Evolutionary conservation across 352 stramenopile species (phyloP), one percentile per base, ranked within the genome.

Genomic region (Pythium oligandrum): DNA sequence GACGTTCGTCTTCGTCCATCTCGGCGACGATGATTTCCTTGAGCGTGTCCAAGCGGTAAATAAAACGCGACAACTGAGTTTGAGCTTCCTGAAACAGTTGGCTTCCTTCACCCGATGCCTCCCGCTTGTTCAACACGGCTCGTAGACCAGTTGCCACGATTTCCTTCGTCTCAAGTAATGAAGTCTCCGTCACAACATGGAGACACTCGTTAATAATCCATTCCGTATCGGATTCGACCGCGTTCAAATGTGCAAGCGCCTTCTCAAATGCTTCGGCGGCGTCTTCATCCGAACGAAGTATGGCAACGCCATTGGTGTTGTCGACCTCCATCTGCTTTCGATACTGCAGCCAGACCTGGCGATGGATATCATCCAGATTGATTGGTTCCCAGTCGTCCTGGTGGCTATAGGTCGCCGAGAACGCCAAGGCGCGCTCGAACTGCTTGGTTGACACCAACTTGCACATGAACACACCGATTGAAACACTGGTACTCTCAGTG

Each of bases 201-300:
- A 83, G 53, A 44, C 75, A 85, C 50, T 88, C 59, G 6, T 59
- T 39, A n/a, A 75, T 48, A 2, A 83, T 61, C 80, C 80, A 90
- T 12, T 54, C 34, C 31, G 71, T 72, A 54, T 87, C 68, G 5
- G 64, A 57, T 10, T 80, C 62, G 1, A 66, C 55, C 33, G 48
- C 9, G 2, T 64, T 63, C 48, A 90, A 56, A 48, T 84, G 70
- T 12, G 66, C 35, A 34, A 90, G 53, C 6, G 77, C 69, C 39
- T 57, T 58, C 8, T 62, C 44, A 40, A 44, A 53, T 2, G 34
- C 17, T 26, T 26, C 17, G 17, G 17, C 17, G 17, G 17, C 17
- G 17, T 26, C 17, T 26, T 26, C 17, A 26, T 26, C 17, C 17
- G 17, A 26, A 26, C 17, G 17, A 26, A 26, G 17, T 26, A 26